These are phyloP conservation scores for Colletotrichum tabaci DNA, from an alignment of 2,329 filamentous ascomycete genomes.

Conservation along the genomic window DNA sequence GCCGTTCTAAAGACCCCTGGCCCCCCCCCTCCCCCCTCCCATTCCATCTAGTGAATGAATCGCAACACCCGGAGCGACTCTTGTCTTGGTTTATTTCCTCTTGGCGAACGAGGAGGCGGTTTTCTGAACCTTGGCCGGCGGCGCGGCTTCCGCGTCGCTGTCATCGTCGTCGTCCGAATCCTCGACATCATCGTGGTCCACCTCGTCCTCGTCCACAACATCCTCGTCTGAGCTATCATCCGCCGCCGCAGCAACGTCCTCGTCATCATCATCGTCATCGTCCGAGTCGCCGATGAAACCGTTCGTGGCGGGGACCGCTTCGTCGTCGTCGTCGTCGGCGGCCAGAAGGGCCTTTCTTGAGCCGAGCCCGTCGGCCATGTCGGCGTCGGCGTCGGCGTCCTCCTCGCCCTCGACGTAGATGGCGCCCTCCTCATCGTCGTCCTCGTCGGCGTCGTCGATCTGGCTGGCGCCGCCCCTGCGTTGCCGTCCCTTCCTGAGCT, in stretches of 20 bases:
- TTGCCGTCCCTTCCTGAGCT: conserved; percentile 80
- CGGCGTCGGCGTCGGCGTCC: conserved; percentile 55
- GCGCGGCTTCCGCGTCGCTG: conserved; percentile 64
- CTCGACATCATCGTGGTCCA: conserved; percentile 70
- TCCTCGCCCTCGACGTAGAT: conserved; percentile 91
- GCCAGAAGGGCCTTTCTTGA: conserved; percentile 57
- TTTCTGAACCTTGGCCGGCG: conserved; percentile 63
- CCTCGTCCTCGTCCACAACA: conserved; percentile 71
- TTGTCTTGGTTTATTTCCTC: conserved; percentile 51
- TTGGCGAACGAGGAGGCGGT: conserved; percentile 54
- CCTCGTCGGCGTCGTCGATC: conserved; percentile 66
- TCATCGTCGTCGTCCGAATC: conserved; percentile 72
- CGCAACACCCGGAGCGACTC: conserved; percentile 6
- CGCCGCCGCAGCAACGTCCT: conserved; percentile 57
- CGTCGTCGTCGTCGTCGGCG: conserved; percentile 66
- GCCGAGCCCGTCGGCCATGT: conserved; percentile 50
- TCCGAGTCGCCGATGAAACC: conserved; percentile 72
- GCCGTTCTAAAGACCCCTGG: conserved; percentile 27
- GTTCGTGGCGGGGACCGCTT: conserved; percentile 70
- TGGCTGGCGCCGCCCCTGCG: conserved; percentile 53
- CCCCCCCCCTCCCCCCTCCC: background rate
- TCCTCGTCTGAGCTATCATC: conserved; percentile 63
- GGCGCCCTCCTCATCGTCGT: conserved; percentile 76
- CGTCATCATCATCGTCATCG: conserved; percentile 65
- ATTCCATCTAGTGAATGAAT: background rate